Evolutionary conservation across 306 rosid species (phyloP), one percentile per base, ranked within the genome.

Genomic region (Cucumis cinereus): DNA sequence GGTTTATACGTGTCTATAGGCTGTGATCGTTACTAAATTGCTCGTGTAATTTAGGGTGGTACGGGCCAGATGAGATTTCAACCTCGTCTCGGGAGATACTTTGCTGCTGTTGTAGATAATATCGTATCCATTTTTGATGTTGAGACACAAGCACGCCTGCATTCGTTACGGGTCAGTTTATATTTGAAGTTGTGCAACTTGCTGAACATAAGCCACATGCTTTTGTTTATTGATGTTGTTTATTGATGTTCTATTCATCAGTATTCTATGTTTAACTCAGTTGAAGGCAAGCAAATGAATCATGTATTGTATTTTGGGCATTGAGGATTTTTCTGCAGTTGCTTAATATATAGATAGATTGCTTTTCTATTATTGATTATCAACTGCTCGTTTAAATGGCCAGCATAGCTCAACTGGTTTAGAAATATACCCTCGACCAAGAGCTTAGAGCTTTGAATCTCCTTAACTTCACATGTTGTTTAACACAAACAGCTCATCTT

Each of bases 71-170:
- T 94, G 86, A 92, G 99, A 90, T 94, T 94, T 78, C 99, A 94
- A 84, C 96, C 99, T 78, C 92, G 89, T 62, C 77, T 84, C 40
- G 99, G 99, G 83, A 82, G 93, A 68, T 92, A 82, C 78, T 90
- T 94, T 13, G 98, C 97, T 61, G 96, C 99, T 55, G 92, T 91
- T 30, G 96, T 96, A 8, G 99, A 94, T 59, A 94, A 90, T 36
- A 83, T 90, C 35, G 98, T 94, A 68, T 90, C 99, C 63, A 89
- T 94, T 85, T 89, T 90, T 63, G 99, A 94, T 63, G 96, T 88
- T 47, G 99, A 94, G 88, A 86, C 99, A 8, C 89, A 86, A 81
- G 78, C 74, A 1, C 89, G 90, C 66, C 90, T 89, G 47, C 87
- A 89, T 85, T 86, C 99, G 28, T 85, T 94, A 66, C 85, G 89